Percentiles rank a stretch among this genome's conserved stretches.
Conservation (phyloP, 2,329 filamentous ascomycete genomes). For the Aphanocladium album region DNA sequence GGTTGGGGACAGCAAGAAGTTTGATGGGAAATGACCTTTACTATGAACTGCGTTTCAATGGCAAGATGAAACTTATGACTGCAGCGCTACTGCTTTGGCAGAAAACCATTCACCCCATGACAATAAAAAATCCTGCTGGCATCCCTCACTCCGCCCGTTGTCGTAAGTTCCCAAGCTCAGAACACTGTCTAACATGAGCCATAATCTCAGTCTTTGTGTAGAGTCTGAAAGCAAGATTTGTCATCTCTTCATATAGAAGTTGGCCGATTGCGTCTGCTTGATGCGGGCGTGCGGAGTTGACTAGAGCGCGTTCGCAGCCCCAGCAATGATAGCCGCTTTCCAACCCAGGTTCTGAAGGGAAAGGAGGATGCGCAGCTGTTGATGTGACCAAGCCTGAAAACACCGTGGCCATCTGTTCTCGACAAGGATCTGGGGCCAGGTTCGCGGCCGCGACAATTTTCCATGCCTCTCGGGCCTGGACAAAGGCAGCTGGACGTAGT, state of each 20-base stretch:
- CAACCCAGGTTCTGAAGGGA: background rate
- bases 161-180: too few species aligned
- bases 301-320: too few species aligned
- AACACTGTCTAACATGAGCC: background rate
- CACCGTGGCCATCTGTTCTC: background rate
- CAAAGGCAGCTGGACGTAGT: background rate
- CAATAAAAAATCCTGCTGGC: too few species aligned
- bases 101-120: too few species aligned
- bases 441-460: background rate
- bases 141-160: too few species aligned
- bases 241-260: accelerated
- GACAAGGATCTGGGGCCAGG: background rate
- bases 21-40: too few species aligned
- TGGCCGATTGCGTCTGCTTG: too few species aligned
- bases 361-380: background rate
- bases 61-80: too few species aligned
- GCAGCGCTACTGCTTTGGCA: too few species aligned
- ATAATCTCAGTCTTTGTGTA: background rate
- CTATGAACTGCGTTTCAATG: too few species aligned
- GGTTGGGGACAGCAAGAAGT: too few species aligned
- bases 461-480: background rate
- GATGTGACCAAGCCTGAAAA: background rate
- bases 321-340: background rate
- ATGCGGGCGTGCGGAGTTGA: too few species aligned
- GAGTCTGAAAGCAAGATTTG: background rate